phyloP scores from a whole-genome alignment of 768 basidiomycete genomes.

The Lactarius trivialis region DNA sequence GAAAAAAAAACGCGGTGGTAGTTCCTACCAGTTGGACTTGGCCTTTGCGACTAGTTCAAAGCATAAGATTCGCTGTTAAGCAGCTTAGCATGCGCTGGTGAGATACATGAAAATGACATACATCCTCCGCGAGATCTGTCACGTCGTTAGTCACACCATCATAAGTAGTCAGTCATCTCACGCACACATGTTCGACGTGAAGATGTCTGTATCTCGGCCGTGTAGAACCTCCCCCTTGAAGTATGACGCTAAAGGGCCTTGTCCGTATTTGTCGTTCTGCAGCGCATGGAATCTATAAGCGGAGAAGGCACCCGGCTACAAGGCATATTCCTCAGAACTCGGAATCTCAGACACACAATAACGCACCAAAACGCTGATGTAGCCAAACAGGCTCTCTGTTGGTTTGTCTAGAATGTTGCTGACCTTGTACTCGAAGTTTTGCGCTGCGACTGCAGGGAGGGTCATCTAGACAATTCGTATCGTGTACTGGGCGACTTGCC shows the following conservation, averaged over 20 bases:
- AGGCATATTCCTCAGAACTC: slow-evolving; percentile 27
- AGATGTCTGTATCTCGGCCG: slow-evolving; percentile 83
- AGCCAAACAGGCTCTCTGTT: slow-evolving; percentile 73
- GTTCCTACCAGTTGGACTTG: slow-evolving; percentile 72
- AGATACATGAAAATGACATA: slow-evolving; percentile 31
- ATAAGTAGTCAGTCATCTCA: slow-evolving; percentile 11
- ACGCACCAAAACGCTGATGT: no score
- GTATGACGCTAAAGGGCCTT: slow-evolving; percentile 89
- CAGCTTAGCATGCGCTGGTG: slow-evolving; percentile 23
- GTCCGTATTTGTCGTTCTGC: slow-evolving; percentile 74
- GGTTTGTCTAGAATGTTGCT: slow-evolving; percentile 89
- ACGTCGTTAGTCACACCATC: not conserved
- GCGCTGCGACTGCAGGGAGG: slow-evolving; percentile 48
- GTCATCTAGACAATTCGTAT: no score
- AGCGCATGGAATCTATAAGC: slow-evolving; percentile 89
- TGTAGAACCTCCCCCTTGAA: slow-evolving; percentile 92
- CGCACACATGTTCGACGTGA: slow-evolving; percentile 94
- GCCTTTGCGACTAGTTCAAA: slow-evolving; percentile 74
- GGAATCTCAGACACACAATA: no score
- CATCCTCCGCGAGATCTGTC: slow-evolving; percentile 84
- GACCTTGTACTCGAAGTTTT: slow-evolving; percentile 94
- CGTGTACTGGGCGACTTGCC: no score
- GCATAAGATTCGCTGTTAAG: slow-evolving; percentile 67
- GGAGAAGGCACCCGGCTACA: slow-evolving; percentile 86
- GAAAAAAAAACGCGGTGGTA: slow-evolving; percentile 27